Conservation (phyloP, 2,329 filamentous ascomycete species). For the Exophiala sideris region DNA sequence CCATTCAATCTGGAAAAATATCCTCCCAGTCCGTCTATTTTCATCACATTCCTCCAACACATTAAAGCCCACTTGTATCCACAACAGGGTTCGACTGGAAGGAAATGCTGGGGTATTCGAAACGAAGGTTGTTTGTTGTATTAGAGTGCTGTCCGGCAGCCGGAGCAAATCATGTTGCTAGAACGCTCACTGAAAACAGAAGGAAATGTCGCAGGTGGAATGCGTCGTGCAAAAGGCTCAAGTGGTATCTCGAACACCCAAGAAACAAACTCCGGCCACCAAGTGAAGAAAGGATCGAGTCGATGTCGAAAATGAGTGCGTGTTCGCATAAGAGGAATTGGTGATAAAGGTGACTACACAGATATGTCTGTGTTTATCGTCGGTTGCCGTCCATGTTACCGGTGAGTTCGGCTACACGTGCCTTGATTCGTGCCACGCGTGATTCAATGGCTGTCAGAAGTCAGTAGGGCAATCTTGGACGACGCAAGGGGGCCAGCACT, state of each 20-base stretch:
- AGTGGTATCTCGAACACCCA: slow-evolving; percentile 20
- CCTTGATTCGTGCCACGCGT: slow-evolving; percentile 95
- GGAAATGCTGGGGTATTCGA: background rate
- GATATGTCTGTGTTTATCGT: slow-evolving; percentile 13
- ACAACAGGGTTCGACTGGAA: slow-evolving; percentile 2
- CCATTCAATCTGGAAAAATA: background rate
- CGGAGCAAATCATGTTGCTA: slow-evolving; percentile 11
- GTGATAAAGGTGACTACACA: background rate
- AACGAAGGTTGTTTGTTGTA: slow-evolving; percentile 5
- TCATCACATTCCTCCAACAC: background rate
- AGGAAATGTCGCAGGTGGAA: slow-evolving; percentile 1
- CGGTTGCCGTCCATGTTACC: slow-evolving; percentile 66
- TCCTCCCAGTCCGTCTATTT: background rate
- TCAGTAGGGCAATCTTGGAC: slow-evolving; percentile 28
- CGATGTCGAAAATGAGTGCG: background rate
- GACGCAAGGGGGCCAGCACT: slow-evolving; percentile 41
- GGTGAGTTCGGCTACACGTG: slow-evolving; percentile 89
- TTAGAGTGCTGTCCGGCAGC: slow-evolving; percentile 20
- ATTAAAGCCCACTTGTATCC: slow-evolving; percentile 5
- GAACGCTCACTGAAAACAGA: slow-evolving; percentile 20
- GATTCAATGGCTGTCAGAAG: slow-evolving; percentile 77
- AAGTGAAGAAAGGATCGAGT: slow-evolving; percentile 2
- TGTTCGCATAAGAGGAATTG: background rate
- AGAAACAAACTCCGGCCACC: slow-evolving; percentile 9
- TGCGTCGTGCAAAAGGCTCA: slow-evolving; percentile 11